These are phyloP conservation scores for Fraxinus paxiana DNA, from an alignment of 305 asterid genomes.

Conservation along the genomic window DNA sequence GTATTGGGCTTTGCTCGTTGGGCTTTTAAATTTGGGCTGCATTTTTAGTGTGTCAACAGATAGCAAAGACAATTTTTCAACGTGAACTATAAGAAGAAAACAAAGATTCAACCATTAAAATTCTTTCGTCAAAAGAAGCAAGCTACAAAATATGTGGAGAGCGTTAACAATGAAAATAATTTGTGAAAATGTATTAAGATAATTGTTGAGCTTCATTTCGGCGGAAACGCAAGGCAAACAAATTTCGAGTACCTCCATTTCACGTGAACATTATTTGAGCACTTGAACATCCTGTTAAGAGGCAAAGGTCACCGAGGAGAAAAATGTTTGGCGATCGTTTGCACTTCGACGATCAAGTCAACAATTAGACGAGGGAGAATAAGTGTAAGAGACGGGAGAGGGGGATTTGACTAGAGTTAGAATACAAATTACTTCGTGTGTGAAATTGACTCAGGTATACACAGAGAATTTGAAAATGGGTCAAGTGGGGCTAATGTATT, in stretches of 20 bases:
- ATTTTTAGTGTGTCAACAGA: no score
- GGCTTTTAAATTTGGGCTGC: no score
- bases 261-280: neutral
- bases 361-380: neutral
- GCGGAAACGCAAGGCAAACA: neutral
- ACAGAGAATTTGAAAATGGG: neutral
- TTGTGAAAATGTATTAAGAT: neutral
- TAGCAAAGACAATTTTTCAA: neutral
- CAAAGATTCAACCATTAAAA: neutral
- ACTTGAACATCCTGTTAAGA: neutral
- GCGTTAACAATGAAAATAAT: neutral
- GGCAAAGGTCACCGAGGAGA: neutral
- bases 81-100: neutral
- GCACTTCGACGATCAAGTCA: neutral
- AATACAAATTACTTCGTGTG: neutral
- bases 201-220: neutral
- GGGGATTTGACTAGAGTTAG: neutral
- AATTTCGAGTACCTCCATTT: neutral
- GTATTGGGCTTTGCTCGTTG: no score
- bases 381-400: neutral
- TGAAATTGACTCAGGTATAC: no score
- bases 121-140: neutral
- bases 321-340: no score
- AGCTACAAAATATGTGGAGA: neutral
- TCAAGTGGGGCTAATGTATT: neutral